These are phyloP conservation scores for Dioscorea dumetorum DNA, from an alignment of 106 monocot genomes.

Conservation along the genomic window DNA sequence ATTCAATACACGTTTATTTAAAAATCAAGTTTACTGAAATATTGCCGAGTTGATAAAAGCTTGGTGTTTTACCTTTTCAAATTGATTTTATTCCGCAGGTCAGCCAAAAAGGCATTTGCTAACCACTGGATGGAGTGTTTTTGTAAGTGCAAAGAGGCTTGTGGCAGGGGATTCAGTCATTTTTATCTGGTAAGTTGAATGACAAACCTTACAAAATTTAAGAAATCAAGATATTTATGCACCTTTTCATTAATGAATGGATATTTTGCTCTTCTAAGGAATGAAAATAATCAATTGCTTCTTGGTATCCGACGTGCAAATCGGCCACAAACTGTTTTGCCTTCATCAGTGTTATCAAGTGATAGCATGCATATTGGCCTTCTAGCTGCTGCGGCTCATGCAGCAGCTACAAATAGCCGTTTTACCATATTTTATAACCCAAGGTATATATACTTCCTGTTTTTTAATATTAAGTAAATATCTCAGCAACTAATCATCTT, in stretches of 20 bases:
- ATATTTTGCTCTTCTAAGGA: constrained; percentile 35
- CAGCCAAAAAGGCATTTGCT: constrained; percentile 96
- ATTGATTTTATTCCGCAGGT: constrained; percentile 43
- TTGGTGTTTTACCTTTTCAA: neutral
- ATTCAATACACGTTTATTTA: no score
- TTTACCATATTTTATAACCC: constrained; percentile 95
- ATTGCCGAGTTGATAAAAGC: no score
- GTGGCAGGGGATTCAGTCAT: constrained; percentile 94
- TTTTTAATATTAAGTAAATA: neutral
- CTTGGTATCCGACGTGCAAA: constrained; percentile 86
- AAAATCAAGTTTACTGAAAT: no score
- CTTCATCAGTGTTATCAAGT: constrained; percentile 90
- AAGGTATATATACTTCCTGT: constrained; percentile 33
- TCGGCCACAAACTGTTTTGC: constrained; percentile 84
- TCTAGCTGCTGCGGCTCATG: constrained; percentile 94
- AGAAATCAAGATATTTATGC: neutral
- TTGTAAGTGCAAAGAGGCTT: constrained; percentile 90
- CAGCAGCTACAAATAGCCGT: constrained; percentile 82
- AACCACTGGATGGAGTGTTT: constrained; percentile 95
- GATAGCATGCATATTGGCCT: constrained; percentile 98
- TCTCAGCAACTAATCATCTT: neutral
- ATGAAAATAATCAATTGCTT: constrained; percentile 79
- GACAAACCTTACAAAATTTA: neutral
- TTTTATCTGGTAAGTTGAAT: constrained; percentile 63
- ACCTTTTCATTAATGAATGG: neutral